Evolutionary conservation across 805 yeast species (phyloP), one percentile per base, ranked within the genome.

Genomic region (Starmerella ratchasimensis): DNA sequence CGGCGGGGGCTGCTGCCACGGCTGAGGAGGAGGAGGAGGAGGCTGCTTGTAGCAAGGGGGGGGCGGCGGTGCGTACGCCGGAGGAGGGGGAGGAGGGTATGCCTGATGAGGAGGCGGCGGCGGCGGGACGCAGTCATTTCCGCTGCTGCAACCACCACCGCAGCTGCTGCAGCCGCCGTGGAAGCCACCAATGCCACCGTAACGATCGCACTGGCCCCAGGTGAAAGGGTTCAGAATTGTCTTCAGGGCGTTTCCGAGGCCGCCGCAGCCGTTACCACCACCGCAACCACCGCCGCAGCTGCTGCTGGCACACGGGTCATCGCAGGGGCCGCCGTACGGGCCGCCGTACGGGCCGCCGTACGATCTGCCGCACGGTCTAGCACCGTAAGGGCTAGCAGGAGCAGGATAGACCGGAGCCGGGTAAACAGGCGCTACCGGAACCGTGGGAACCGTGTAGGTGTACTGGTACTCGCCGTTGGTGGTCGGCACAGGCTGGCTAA

Each of bases 231-330:
- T n/a, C n/a, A n/a, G n/a, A n/a, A n/a, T n/a, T n/a, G n/a, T n/a
- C n/a, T n/a, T n/a, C n/a, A n/a, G n/a, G n/a, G n/a, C n/a, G n/a
- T n/a, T n/a, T n/a, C 15, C 15, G 30, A 7, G 15, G 24, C 24
- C 24, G 7, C 24, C 24, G 24, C 7, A 22, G 7, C 33, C 8
- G 26, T 13, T 14, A 13, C 26, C 11, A 26, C 32, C 33, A 5
- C 24, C 36, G 29, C 35, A 23, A 3, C 33, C 34, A 11, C 30
- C 19, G 36, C 41, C 31, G 25, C 30, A 10, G 21, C 19, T 9
- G 25, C 22, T 25, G 18, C 29, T 22, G n/a, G n/a, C n/a, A n/a
- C n/a, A n/a, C n/a, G n/a, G n/a, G n/a, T 31, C 19, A 8, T 17
- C 16, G 31, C 17, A 25, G 17, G 22, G 17, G 20, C 28, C 22